Evolutionary conservation across 106 monocot species (phyloP), one percentile per base, ranked within the genome.

Genomic region (Triglochin maritima): DNA sequence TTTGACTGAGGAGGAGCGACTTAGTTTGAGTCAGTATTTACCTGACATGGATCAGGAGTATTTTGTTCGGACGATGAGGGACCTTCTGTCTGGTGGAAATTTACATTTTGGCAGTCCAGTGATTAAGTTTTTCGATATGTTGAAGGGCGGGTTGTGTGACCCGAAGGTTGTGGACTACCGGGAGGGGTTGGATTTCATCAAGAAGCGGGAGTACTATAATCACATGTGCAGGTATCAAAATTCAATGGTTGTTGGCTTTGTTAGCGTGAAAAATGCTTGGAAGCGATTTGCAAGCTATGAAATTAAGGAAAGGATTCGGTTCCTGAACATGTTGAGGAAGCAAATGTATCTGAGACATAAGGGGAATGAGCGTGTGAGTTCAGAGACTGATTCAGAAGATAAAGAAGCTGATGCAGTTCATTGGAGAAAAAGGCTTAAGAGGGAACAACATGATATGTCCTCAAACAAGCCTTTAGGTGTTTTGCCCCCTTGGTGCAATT

Each of bases 21-120:
- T 88, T 47, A 63, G 71, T 6, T 81, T 96, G 6, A 55, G 83
- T 3, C 78, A 76, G 8, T 80, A 76, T 47, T 77, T 96, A 7
- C 95, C 95, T 4, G 90, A 90, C 29, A 80, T 88, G 83, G 95
- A 96, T 67, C 72, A 76, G 50, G 83, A 85, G 72, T 83, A 78
- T 5, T 85, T 85, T 50, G 56, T 57, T 3, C 50, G 55, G 51
- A 96, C 90, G 12, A 70, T 96, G 7, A 71, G 58, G 50, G 90
- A 96, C 63, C 84, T 96, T 6, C 72, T 96, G 8, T 49, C 73
- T 4, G 95, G 87, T 2, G 50, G 65, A 9, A 88, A 84, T 70
- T 88, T 96, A 56, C 88, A 90, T 63, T 96, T 96, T 65, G 81
- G 80, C 12, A 96, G 79, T 49, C 96, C 89, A 3, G 9, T 89